Base-by-base conservation (phyloP, 2,329 filamentous ascomycete species). In the Colletotrichum sp. region DNA sequence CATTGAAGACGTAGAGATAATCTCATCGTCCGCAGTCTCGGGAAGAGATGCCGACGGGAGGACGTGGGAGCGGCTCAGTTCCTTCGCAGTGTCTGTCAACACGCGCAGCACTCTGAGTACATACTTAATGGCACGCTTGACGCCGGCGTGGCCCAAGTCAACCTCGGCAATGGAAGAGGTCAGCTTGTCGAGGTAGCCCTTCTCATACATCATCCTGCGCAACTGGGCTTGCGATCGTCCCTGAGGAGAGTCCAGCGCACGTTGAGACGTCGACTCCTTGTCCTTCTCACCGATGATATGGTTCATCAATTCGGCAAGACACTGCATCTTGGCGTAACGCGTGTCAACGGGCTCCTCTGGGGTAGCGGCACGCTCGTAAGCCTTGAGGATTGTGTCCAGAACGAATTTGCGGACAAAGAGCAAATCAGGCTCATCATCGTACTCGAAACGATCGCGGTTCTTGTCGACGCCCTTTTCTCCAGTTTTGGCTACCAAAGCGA, bases 201-300 rank as follows among this genome's bases (percentile, higher is more conserved):
- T 99, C 85, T 99, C 97, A 80, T 98, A 98, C 97, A 99, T 99
- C 76, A 98, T 92, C 79, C 96, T 95, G 38, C 95, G 94, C 79
- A 99, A 91, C 81, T 98, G 96, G 80, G 94, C 93, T 77, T 96
- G 94, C 9, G 96, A 96, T 58, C 89, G 87, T 28, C 83, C 82
- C 60, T 87, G 81, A 5, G 82, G 78, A 10, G 83, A 83, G 21
- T 83, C 81, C 16, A 79, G 73, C 34, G 80, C 78, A 76, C 83
- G 81, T 26, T 75, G 71, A 68, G 83, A 77, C 64, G 83, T 82
- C 78, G 89, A 80, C 18, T 91, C 89, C 79, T 91, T 94, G 16
- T 95, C 92, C 82, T 94, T 94, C 60, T 95, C 94, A 72, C 93
- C 95, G 78, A 98, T 92, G 91, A 99, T 97, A 75, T 95, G 93